Base-by-base conservation (phyloP, 805 yeast genomes). In the Candida rishiriensis region DNA sequence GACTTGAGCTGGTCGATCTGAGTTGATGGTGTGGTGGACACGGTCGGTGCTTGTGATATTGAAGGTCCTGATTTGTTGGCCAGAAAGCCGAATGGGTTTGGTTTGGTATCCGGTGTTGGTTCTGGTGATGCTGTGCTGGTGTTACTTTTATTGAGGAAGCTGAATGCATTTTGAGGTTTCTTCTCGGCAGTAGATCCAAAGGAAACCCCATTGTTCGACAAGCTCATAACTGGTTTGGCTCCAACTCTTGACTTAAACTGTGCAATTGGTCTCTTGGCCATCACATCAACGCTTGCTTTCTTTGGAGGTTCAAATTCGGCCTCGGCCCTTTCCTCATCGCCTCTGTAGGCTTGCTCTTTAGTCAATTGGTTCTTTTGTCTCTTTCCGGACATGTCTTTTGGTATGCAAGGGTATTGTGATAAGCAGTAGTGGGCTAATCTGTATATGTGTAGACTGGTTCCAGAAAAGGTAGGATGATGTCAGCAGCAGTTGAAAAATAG, bases 201-300 rank as follows among this genome's bases (percentile, higher is more conserved):
- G 14, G 38, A 16, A 10, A 39, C 36, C 14, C 42, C 37, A 14
- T 41, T 42, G 33, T 48, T 48, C 28, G 49, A 34, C 32, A 49
- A 54, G 6, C 59, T 15, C 33, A 38, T 36, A 35, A 37, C 30
- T 31, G 47, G 54, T 18, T 44, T 49, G 32, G 39, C 11, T 30
- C 42, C 59, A 48, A 66, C 52, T 57, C 73, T 73, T 18, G 68
- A 64, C 55, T 68, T 72, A 13, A 85, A 84, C 56, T 75, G 70
- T 26, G 86, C 75, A 45, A 87, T 85, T 67, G 80, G 84, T 56
- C 97, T 72, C 44, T 67, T 73, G 26, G 88, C 77, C 75, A 88
- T 63, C 6, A 78, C 81, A 5, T 72, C 79, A 3, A 76, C 70
- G 1, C 85, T 71, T 0, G 95, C 93, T 38, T 50, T 59, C n/a